Evolutionary conservation across 2,329 filamentous ascomycete genomes (phyloP).

Genomic region (Sclerotinia sclerotiorum): DNA sequence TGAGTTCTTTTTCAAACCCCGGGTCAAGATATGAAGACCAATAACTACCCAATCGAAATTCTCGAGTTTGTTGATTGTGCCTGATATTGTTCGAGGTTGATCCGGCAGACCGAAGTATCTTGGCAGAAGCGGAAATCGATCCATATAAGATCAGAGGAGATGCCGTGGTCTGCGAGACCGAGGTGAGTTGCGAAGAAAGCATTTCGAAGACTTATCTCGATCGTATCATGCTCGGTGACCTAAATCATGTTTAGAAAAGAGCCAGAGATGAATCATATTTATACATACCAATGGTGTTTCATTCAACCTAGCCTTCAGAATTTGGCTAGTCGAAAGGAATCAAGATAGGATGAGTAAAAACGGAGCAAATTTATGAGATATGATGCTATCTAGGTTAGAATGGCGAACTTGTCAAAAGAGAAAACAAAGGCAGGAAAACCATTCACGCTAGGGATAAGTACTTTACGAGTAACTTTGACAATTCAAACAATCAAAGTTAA

Average conservation of each 20-base stretch:
- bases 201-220: constrained; percentile 30
- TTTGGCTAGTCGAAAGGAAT: not conserved
- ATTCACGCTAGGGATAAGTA: not conserved
- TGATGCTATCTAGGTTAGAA: constrained; percentile 7
- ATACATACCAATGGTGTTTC: not conserved
- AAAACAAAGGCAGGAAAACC: not conserved
- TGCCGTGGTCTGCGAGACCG: constrained; percentile 28
- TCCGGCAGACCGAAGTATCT: constrained; percentile 25
- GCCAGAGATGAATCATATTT: not conserved
- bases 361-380: not conserved
- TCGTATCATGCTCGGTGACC: constrained; percentile 29
- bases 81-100: constrained; percentile 26
- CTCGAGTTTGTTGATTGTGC: constrained; percentile 45
- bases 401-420: not conserved
- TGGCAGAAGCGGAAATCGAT: constrained; percentile 24
- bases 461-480: not conserved
- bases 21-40: constrained; percentile 49
- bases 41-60: constrained; percentile 49
- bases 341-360: too few species aligned
- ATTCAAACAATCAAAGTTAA: not conserved
- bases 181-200: constrained; percentile 34
- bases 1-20: constrained; percentile 46
- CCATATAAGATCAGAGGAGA: constrained; percentile 21
- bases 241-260: not conserved
- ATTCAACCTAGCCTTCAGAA: not conserved